A percentile compares a stretch with the other conserved stretches of the same genome.
Conservation (phyloP, 1,284 basidiomycete genomes). For the Irpex sp. region DNA sequence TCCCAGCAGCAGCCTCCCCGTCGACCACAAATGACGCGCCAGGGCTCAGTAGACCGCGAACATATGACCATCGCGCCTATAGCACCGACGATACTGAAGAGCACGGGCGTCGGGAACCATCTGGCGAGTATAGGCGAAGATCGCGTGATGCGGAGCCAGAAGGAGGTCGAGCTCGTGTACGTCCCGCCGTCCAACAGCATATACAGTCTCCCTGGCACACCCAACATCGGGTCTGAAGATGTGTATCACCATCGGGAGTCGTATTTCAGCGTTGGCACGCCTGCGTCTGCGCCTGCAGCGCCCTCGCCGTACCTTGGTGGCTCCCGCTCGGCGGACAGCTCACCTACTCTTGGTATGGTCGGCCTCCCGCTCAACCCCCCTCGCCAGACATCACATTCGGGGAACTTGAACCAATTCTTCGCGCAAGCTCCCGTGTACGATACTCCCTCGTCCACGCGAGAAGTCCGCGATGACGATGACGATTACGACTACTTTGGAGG, state of each 20-base stretch:
- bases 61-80: slow-evolving; percentile 92
- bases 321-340: slow-evolving; percentile 12
- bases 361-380: slow-evolving; percentile 12
- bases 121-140: slow-evolving; percentile 19
- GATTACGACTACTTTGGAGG: slow-evolving; percentile 64
- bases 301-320: not conserved
- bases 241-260: slow-evolving; percentile 32
- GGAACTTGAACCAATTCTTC: slow-evolving; percentile 16
- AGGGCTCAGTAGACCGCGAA: slow-evolving; percentile 43
- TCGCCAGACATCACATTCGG: slow-evolving; percentile 18
- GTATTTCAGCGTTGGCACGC: slow-evolving; percentile 31
- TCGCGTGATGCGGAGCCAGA: slow-evolving; percentile 16
- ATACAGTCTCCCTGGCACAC: slow-evolving; percentile 34
- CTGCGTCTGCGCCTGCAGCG: slow-evolving; percentile 8
- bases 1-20: slow-evolving; percentile 14
- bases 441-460: slow-evolving; percentile 20
- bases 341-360: slow-evolving; percentile 4
- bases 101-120: slow-evolving; percentile 50
- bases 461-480: slow-evolving; percentile 39
- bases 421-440: slow-evolving; percentile 16
- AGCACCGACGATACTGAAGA: slow-evolving; percentile 91
- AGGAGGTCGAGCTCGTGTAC: slow-evolving; percentile 66
- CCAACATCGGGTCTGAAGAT: slow-evolving; percentile 21
- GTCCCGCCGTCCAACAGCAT: slow-evolving; percentile 56
- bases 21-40: slow-evolving; percentile 32